Conservation (phyloP, 1,284 basidiomycete genomes). For the Boletus albobrunnescens region DNA sequence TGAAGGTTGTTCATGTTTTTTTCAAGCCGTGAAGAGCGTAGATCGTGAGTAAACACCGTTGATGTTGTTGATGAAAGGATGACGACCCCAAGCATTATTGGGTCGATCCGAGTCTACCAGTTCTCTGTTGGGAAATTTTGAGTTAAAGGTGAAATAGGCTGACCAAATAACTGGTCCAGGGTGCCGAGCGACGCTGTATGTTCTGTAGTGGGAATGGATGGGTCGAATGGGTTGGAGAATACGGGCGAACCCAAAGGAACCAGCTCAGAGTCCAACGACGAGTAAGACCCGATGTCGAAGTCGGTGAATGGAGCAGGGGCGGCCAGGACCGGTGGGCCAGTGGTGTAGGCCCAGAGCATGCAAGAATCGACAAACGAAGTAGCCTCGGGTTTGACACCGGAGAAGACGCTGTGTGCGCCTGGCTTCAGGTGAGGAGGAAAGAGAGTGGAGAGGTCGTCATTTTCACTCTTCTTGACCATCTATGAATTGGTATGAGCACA, state of each 20-base stretch:
- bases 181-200: constrained; percentile 18
- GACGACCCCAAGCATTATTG: not conserved
- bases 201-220: constrained; percentile 2
- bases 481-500: constrained; percentile 14
- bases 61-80: not conserved
- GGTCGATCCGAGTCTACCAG: constrained; percentile 21
- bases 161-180: constrained; percentile 32
- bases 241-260: constrained; percentile 27
- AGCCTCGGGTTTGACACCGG: constrained; percentile 33
- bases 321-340: not conserved
- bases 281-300: constrained; percentile 11
- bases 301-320: constrained; percentile 7
- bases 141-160: constrained; percentile 25
- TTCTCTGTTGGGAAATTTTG: constrained; percentile 6
- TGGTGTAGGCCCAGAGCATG: constrained; percentile 20
- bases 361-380: constrained; percentile 26
- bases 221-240: constrained; percentile 32
- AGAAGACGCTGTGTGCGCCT: constrained; percentile 20
- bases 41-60: not conserved
- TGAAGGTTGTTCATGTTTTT: constrained; percentile 8
- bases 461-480: constrained; percentile 5
- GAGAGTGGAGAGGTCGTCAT: not conserved
- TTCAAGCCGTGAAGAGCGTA: not conserved
- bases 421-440: constrained; percentile 27
- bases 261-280: constrained; percentile 2